Base-by-base conservation (phyloP, 805 yeast species). In the Aciculoconidium aculeatum region DNA sequence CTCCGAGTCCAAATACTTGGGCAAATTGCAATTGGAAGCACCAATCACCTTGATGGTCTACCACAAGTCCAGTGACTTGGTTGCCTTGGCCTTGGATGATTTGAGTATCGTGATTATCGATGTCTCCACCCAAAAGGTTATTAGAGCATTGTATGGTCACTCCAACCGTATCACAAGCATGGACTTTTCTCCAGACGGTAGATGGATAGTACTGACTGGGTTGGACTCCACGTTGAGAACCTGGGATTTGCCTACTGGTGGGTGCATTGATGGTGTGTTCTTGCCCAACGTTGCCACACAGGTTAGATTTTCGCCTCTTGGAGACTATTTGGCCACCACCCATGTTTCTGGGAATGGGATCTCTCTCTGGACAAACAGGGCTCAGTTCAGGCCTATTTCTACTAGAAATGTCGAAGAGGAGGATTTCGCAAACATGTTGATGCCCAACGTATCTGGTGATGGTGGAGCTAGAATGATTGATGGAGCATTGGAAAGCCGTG, bases 201-300 rank as follows among this genome's bases (percentile, higher is more conserved):
- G 96, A 53, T 92, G 97, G 96, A 61, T 92, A 19, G 77, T 92
- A 6, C 76, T 92, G 14, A 77, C 84, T 1, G 71, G 87, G 1
- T 64, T 87, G 36, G 99, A 92, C 51, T 70, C 84, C 2, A 87
- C 97, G 0, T 66, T 92, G 27, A 74, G 98, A 47, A 86, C 96
- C 1, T 92, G 97, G 97, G 97, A 92, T 54, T 70, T 92, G 36
- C 97, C 97, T 23, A 82, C 96, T 1, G 97, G 98, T 27, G 85
- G 88, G 1, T 90, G 97, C 55, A 86, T 92, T 34, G 98, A 92
- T 60, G 96, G 96, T 39, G 77, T 90, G 11, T 61, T 65, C 30
- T 69, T 92, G 15, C 76, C 80, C 2, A 75, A 69, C 42, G 88
- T 87, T n/a, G 94, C 81, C 3, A 86, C 96, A 0, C 65, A 72